Conservation (phyloP, 257 asterid genomes). For the Salvia hispanica region DNA sequence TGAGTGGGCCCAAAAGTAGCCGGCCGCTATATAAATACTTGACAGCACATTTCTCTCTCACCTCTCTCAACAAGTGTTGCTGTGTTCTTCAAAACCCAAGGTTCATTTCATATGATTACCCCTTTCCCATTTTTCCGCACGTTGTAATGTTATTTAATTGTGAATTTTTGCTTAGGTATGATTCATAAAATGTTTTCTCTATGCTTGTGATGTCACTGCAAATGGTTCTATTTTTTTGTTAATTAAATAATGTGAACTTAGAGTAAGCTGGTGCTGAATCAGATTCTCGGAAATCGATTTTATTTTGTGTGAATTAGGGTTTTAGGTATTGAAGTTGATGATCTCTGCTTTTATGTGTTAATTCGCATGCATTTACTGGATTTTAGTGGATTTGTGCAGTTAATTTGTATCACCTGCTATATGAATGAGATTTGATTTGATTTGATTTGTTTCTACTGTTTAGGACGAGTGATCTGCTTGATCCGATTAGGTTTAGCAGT, state of each 20-base stretch:
- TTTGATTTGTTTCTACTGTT: neutral
- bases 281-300: conserved; percentile 17
- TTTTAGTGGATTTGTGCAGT: neutral
- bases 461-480: conserved; percentile 12
- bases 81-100: conserved; percentile 26
- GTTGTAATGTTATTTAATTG: neutral
- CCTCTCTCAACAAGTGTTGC: neutral
- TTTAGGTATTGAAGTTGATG: conserved; percentile 12
- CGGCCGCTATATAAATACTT: conserved; percentile 11
- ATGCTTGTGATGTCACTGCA: conserved; percentile 2
- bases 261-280: conserved; percentile 17
- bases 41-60: neutral
- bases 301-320: conserved; percentile 15
- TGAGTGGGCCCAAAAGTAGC: conserved; percentile 27
- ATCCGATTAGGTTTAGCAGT: conserved; percentile 5
- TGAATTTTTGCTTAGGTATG: neutral
- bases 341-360: conserved; percentile 25
- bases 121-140: neutral
- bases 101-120: conserved; percentile 9
- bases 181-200: neutral
- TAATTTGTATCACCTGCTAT: neutral
- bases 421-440: conserved; percentile 19
- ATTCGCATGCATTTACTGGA: conserved; percentile 18
- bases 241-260: conserved; percentile 5
- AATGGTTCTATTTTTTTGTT: neutral